Evolutionary conservation across 108 stramenopile species (phyloP), one percentile per base, ranked within the genome.

Genomic region (Cyclotella distinguenda): DNA sequence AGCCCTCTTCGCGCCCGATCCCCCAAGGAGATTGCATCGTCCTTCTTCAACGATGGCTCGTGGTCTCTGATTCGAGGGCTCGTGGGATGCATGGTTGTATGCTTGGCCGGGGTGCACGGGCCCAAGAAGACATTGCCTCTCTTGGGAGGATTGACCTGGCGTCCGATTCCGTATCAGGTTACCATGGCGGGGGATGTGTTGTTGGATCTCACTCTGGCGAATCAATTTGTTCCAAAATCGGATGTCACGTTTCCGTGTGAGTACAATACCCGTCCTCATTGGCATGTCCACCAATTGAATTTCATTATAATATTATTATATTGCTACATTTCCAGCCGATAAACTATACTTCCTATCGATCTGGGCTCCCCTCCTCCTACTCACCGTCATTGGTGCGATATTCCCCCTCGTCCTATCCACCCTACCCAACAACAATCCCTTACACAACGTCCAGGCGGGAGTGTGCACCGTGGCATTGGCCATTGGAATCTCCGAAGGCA

Each of bases 401-500:
- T 61, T 74, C 27, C 73, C 73, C 38, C 60, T 74, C 9, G 63
- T 52, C 43, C 44, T 36, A 27, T 62, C 59, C 15, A 19, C 57
- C 8, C 21, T 59, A 31, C 64, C 72, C 0, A 55, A 73, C 40
- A 73, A 73, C 56, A 52, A 52, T 0, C 36, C 64, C 4, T 31
- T 68, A 18, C 60, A 73, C 30, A 75, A 82, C 23, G 44, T 84
- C 8, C 74, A 69, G 25, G 72, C 82, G 2, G 80, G 68, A 19
- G 36, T 84, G 28, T 84, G 82, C 48, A 64, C 69, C 27, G 60
- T 88, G 50, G 65, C 74, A 26, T 50, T 76, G 28, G 77, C 86
- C 2, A 64, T 89, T 36, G 89, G 87, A 6, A 50, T 78, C 49
- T 78, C 84, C 21, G 89, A 90, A 60, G 81, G 83, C 7, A 48